phyloP scores from a whole-genome alignment of 352 stramenopile genomes.

The Globisporangium spiculum region DNA sequence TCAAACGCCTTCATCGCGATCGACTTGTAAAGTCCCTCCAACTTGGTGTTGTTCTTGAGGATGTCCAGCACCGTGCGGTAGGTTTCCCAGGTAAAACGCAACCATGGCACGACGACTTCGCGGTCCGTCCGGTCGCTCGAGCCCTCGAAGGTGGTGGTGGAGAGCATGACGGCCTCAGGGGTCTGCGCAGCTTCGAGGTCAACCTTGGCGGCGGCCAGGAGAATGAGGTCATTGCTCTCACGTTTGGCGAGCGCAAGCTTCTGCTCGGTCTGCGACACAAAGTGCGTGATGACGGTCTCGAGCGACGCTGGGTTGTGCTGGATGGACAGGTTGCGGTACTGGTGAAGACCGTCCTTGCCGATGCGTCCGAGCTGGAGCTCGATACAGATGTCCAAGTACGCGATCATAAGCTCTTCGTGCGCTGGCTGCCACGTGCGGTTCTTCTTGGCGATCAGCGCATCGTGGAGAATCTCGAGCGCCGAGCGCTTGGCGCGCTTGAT shows the following conservation, averaged over 20 bases:
- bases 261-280: constrained; percentile 87
- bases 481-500: constrained; percentile 79
- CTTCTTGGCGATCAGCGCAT: constrained; percentile 93
- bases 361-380: constrained; percentile 91
- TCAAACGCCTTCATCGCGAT: constrained; percentile 80
- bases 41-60: constrained; percentile 95
- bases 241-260: constrained; percentile 86
- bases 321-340: constrained; percentile 96
- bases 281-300: constrained; percentile 93
- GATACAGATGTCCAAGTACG: constrained; percentile 96
- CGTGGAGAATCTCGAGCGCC: constrained; percentile 89
- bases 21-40: constrained; percentile 73
- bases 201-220: constrained; percentile 80
- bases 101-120: constrained; percentile 91
- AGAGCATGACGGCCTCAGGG: constrained; percentile 95
- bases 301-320: constrained; percentile 94
- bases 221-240: constrained; percentile 84
- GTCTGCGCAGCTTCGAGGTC: constrained; percentile 92
- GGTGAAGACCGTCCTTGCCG: constrained; percentile 98
- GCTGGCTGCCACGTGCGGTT: constrained; percentile 96
- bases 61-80: constrained; percentile 98
- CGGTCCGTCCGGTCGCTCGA: constrained; percentile 94
- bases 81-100: constrained; percentile 97
- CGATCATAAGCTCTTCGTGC: constrained; percentile 97
- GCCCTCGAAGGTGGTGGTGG: constrained; percentile 95